A percentile compares a stretch with the other conserved stretches of the same genome.
phyloP scores from a whole-genome alignment of 139 green algal species.

The Chlamydomonas schloesseri region DNA sequence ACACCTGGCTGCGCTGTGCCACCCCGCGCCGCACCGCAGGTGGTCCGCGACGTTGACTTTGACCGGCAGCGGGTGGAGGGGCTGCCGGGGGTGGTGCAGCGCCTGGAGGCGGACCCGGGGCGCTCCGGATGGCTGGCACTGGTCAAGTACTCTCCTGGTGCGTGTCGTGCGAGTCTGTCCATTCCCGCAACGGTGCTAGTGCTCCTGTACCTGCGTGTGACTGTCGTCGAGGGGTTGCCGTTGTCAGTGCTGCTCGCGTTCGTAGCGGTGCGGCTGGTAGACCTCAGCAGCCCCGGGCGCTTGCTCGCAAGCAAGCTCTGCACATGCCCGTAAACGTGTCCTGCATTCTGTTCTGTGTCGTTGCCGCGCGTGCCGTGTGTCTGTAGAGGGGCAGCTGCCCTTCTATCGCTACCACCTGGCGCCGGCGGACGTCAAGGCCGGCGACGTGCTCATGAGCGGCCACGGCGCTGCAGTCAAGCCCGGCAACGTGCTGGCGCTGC shows the following conservation, averaged over 20 bases:
- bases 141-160: slow-evolving; percentile 36
- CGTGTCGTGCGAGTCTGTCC: neutral
- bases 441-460: slow-evolving; percentile 76
- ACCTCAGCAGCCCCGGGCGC: too few relatives aligned
- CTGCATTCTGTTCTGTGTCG: too few relatives aligned
- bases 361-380: too few relatives aligned
- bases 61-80: neutral
- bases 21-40: too few relatives aligned
- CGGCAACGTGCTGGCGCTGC: slow-evolving; percentile 84
- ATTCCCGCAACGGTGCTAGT: too few relatives aligned
- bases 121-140: slow-evolving; percentile 89
- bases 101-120: slow-evolving; percentile 96
- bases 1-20: too few relatives aligned
- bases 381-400: slow-evolving; percentile 31
- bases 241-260: too few relatives aligned
- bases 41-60: slow-evolving; percentile 34
- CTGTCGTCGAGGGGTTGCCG: too few relatives aligned
- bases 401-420: slow-evolving; percentile 86
- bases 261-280: too few relatives aligned
- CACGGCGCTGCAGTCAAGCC: slow-evolving; percentile 69
- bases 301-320: too few relatives aligned
- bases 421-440: slow-evolving; percentile 68
- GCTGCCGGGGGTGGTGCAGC: slow-evolving; percentile 76
- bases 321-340: too few relatives aligned
- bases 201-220: too few relatives aligned